A percentile compares a stretch with the other conserved stretches of the same genome.
Evolutionary conservation across 805 yeast species (phyloP).

Genomic region (Saccharomycopsis lassenensis): DNA sequence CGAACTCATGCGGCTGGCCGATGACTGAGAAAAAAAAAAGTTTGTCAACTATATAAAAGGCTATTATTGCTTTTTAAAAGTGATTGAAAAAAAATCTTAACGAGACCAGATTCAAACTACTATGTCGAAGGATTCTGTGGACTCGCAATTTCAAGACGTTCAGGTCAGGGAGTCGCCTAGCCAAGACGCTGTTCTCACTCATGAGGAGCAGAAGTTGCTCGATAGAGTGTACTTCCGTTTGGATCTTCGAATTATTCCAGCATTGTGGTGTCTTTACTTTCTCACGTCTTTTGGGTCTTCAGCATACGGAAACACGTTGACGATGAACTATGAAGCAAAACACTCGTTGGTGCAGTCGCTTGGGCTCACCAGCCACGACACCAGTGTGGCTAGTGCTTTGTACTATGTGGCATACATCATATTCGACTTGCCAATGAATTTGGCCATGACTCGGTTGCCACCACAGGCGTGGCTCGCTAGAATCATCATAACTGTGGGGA

Average conservation of each 20-base stretch:
- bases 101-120: neutral
- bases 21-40: neutral
- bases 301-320: constrained; percentile 68
- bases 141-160: neutral
- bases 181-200: constrained; percentile 18
- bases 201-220: constrained; percentile 27
- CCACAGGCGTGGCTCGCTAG: constrained; percentile 83
- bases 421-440: constrained; percentile 83
- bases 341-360: constrained; percentile 52
- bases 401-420: constrained; percentile 75
- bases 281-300: constrained; percentile 68
- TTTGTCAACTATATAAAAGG: neutral
- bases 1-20: no score
- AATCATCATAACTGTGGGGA: constrained; percentile 65
- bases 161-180: neutral
- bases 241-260: constrained; percentile 68
- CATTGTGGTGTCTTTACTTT: constrained; percentile 71
- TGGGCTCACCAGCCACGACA: constrained; percentile 41
- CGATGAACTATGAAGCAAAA: constrained; percentile 56
- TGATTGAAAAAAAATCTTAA: neutral
- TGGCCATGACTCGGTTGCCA: constrained; percentile 69
- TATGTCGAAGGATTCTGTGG: neutral
- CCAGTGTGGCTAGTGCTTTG: constrained; percentile 67
- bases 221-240: constrained; percentile 49
- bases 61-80: neutral